These are phyloP conservation scores for Paspalum vaginatum DNA, from an alignment of 176 grass and related monocot genomes.

Conservation along the genomic window DNA sequence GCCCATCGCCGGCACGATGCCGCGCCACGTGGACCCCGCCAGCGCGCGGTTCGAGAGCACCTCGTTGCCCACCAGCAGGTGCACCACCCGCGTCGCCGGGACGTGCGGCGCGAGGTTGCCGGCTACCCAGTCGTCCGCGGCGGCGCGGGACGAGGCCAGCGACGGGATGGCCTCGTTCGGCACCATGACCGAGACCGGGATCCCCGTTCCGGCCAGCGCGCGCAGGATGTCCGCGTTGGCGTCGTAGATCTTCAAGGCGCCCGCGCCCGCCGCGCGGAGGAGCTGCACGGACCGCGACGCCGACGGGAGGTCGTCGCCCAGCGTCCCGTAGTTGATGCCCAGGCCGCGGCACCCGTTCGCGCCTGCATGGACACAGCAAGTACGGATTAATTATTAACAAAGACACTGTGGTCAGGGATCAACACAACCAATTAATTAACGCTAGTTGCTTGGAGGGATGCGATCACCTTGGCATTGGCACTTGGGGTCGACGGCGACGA, in stretches of 20 bases:
- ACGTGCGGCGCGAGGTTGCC: constrained; percentile 53
- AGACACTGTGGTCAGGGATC: background rate
- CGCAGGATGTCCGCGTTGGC: constrained; percentile 59
- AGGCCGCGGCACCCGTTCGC: constrained; percentile 43
- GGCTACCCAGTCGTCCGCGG: constrained; percentile 57
- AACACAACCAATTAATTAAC: background rate
- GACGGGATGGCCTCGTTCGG: constrained; percentile 62
- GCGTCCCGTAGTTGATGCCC: constrained; percentile 76
- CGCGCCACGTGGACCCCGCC: constrained; percentile 52
- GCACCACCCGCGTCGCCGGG: constrained; percentile 42
- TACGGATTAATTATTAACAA: background rate
- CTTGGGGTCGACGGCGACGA: background rate
- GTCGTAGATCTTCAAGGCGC: constrained; percentile 77
- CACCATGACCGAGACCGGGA: constrained; percentile 68
- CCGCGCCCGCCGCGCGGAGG: constrained; percentile 50
- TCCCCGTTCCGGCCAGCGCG: constrained; percentile 55
- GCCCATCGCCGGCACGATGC: constrained; percentile 62
- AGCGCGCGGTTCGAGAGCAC: constrained; percentile 68
- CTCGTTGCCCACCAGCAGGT: constrained; percentile 91
- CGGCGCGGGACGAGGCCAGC: constrained; percentile 46
- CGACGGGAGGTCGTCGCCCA: constrained; percentile 64
- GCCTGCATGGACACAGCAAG: constrained; percentile 5
- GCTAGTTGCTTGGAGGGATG: background rate
- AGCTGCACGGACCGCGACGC: constrained; percentile 50
- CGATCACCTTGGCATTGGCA: constrained; percentile 22